Evolutionary conservation across 805 yeast genomes (phyloP), one percentile per base, ranked within the genome.

Genomic region (Pichia nakasei): DNA sequence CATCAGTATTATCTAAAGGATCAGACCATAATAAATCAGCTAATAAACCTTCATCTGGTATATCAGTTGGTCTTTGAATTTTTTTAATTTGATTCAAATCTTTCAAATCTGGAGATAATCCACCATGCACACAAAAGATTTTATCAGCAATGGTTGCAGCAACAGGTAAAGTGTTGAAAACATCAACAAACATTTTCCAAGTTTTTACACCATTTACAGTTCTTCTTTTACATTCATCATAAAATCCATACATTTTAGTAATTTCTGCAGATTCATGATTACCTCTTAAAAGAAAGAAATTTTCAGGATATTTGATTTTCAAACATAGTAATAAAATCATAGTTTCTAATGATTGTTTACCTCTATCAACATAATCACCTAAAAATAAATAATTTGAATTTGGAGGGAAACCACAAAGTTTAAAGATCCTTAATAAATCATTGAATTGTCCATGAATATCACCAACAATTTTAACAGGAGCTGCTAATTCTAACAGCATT

Each of bases 11-110:
- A 27, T 47, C 48, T 38, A 79, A 87, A 0, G 94, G 94, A 58
- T 85, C 93, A 0, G 89, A 82, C 93, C 94, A 85, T 34, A 85
- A 60, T 49, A 85, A 67, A 65, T 85, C 94, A 4, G 88, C 85
- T 46, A 85, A 67, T 31, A 85, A 64, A 0, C 94, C 94, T 49
- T 73, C 75, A 55, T 84, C 93, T 1, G 93, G 94, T 21, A 85
- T 80, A 61, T 85, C 94, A 2, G 93, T 84, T 9, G 94, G 94
- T 54, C 94, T 67, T 52, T 78, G 76, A 42, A 85, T 82, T 39
- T 72, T 72, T 53, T 80, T 80, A 46, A 85, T 80, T 58, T 84
- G 87, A 48, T 72, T 73, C 67, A 84, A 68, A 46, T 75, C 73
- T 22, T 69, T 69, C 49, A 85, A 65, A 35, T 78, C 79, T 5